Evolutionary conservation across 2,329 filamentous ascomycete genomes (phyloP).

Genomic region (Xylariaceae sp.): DNA sequence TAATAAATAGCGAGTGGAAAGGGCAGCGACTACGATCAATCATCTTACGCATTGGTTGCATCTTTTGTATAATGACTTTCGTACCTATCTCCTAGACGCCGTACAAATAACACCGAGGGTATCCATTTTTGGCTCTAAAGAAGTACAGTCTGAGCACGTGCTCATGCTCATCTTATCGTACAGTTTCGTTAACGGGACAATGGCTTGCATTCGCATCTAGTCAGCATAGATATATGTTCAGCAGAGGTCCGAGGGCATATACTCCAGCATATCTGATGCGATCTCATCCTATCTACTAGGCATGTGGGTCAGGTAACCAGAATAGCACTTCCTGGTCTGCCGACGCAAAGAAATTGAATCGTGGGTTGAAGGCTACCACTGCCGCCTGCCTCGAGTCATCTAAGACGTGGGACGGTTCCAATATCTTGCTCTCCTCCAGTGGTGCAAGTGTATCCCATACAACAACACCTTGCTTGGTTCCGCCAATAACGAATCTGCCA

Average conservation of each 20-base stretch:
- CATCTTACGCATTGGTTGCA: background rate
- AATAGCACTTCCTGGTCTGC: constrained; percentile 80
- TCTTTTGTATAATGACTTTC: too few species aligned
- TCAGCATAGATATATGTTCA: background rate
- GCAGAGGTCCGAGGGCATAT: too few species aligned
- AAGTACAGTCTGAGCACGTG: constrained; percentile 6
- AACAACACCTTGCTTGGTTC: constrained; percentile 65
- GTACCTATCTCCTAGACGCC: constrained; percentile 1
- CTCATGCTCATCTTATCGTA: constrained; percentile 8
- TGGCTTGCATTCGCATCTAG: background rate
- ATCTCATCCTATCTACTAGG: constrained; percentile 28
- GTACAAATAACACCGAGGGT: constrained; percentile 9
- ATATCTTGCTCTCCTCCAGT: constrained; percentile 48
- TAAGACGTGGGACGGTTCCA: constrained; percentile 59
- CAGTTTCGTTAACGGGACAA: constrained; percentile 3
- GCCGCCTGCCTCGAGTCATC: constrained; percentile 64
- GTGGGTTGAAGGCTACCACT: constrained; percentile 80
- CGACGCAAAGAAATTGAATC: constrained; percentile 85
- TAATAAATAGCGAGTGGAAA: background rate
- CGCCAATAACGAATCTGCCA: constrained; percentile 80
- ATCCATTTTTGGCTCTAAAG: constrained; percentile 14
- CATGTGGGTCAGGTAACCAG: constrained; percentile 66
- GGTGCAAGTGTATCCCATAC: constrained; percentile 76
- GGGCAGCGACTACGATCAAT: too few species aligned
- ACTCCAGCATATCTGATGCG: too few species aligned